These are phyloP conservation scores for Cenchrus fungigraminus DNA, from an alignment of 176 grass and related monocot species.

Conservation along the genomic window DNA sequence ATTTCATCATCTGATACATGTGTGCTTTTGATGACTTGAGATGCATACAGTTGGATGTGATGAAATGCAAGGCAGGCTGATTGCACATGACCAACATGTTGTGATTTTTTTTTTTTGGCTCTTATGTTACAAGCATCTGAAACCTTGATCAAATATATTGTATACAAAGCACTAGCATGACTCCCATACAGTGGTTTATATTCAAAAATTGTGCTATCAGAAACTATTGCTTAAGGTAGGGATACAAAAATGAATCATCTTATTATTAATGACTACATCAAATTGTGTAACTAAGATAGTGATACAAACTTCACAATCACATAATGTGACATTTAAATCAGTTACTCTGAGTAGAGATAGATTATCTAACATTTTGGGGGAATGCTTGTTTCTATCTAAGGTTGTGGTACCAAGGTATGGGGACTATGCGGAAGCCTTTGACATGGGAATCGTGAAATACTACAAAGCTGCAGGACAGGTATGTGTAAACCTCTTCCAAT, in stretches of 20 bases:
- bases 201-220: neutral
- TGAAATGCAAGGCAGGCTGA: neutral
- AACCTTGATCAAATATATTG: neutral
- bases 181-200: neutral
- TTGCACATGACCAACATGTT: neutral
- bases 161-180: neutral
- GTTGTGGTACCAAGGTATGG: slow-evolving; percentile 88
- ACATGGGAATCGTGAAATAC: slow-evolving; percentile 73
- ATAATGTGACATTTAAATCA: neutral
- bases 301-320: neutral
- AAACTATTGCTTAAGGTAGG: neutral
- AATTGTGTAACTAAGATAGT: neutral
- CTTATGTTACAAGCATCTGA: neutral
- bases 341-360: neutral
- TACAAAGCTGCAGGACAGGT: slow-evolving; percentile 91
- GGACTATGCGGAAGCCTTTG: slow-evolving; percentile 71
- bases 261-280: neutral
- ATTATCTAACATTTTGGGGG: slow-evolving; percentile 2
- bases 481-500: slow-evolving; percentile 3
- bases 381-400: slow-evolving; percentile 55
- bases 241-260: neutral
- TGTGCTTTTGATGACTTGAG: slow-evolving; percentile 1
- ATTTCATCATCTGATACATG: neutral
- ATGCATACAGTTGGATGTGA: neutral
- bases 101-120: neutral